Conservation (phyloP, 2,329 filamentous ascomycete genomes). For the Remersonia thermophila region DNA sequence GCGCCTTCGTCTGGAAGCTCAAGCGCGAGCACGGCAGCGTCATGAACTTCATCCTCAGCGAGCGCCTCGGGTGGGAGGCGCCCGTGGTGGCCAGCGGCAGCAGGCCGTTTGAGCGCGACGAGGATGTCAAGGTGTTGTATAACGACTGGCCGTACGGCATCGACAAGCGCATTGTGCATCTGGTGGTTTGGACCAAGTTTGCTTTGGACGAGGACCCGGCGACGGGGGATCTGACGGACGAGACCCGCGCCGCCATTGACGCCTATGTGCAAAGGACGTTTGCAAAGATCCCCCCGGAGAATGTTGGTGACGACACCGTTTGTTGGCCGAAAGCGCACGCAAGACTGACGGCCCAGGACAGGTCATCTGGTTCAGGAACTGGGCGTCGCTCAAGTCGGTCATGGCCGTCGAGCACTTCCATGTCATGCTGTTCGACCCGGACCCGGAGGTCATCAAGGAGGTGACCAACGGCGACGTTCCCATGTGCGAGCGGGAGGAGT, state of each 20-base stretch:
- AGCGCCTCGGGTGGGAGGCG: conserved; percentile 57
- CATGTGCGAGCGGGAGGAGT: conserved; percentile 33
- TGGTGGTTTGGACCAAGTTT: conserved; percentile 93
- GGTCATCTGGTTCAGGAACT: conserved; percentile 77
- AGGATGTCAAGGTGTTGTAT: conserved; percentile 60
- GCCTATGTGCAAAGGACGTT: conserved; percentile 60
- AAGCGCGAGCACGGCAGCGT: conserved; percentile 61
- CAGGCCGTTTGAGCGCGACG: conserved; percentile 31
- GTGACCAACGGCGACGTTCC: conserved; percentile 67
- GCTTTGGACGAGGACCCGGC: conserved; percentile 53
- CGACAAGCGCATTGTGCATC: conserved; percentile 63
- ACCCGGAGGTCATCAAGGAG: conserved; percentile 52
- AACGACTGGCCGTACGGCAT: conserved; percentile 96
- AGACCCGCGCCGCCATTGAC: conserved; percentile 53
- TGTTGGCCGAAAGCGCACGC: not conserved
- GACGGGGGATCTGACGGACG: conserved; percentile 55
- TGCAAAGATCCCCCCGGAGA: conserved; percentile 37
- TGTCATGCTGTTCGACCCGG: conserved; percentile 74
- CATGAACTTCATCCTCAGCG: conserved; percentile 59
- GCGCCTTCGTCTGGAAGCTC: conserved; percentile 54
- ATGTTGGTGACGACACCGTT: conserved; percentile 30
- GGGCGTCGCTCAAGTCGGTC: conserved; percentile 72
- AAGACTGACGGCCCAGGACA: conserved; percentile 9
- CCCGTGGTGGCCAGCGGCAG: conserved; percentile 24
- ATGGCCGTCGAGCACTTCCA: conserved; percentile 88